Evolutionary conservation across 2,329 filamentous ascomycete genomes (phyloP), one percentile per base, ranked within the genome.

Genomic region (Colletotrichum spinosum): DNA sequence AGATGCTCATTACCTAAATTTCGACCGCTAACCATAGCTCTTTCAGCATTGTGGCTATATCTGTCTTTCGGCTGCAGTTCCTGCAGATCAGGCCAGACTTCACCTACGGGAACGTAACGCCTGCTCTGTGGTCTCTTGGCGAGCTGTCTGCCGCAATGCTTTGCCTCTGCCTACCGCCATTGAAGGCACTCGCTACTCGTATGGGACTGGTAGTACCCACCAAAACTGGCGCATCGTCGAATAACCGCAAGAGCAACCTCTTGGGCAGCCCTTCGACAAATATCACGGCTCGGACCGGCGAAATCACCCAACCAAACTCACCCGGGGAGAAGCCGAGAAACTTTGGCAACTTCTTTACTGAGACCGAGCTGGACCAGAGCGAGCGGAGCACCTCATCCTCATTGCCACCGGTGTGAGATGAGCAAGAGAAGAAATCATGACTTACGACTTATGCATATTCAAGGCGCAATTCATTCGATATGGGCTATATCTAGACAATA

Each of bases 41-140:
- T 33, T 2, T 2, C 37, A 72, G 70, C 9, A 71, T 70, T 9
- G 68, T 71, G n/a, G 66, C 64, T 37, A 70, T 72, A 39, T 70
- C 71, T n/a, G 59, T 71, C 5, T 49, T 72, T 49, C 69, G 72
- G 17, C 63, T 74, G 6, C 58, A 65, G 8, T 72, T 64, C 46
- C 49, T 73, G 9, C 45, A 59, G 12, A 34, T 58, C 38, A 42
- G 48, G 9, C 13, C 60, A 12, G 71, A 72, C 44, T 58, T 68
- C 13, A 69, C 67, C 6, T 70, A 68, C 65, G 45, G 58, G 15
- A 72, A 69, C 62, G 65, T 73, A 13, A 68, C 69, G 13, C 68
- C 73, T 10, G 69, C 71, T 7, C 34, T 63, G 15, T 71, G 70
- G 67, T 72, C 71, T 15, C 33, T 72, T 9, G 65, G 64, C 33